These are phyloP conservation scores for Syzygium aqueum DNA, from an alignment of 345 rosid species.

Conservation along the genomic window DNA sequence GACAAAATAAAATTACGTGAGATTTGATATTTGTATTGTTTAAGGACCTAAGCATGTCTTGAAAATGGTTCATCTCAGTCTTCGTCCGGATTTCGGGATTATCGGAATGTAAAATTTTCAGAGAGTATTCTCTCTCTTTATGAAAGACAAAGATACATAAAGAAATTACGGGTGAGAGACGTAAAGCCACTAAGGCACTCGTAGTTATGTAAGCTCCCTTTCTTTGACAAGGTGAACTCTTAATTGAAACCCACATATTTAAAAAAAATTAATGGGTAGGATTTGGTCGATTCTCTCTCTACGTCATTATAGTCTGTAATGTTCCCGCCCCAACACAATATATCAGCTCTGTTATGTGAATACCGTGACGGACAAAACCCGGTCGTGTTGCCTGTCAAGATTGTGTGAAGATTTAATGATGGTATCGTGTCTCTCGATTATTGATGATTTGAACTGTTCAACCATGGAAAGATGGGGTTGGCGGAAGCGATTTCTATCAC, in stretches of 20 bases:
- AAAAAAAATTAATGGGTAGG: background rate
- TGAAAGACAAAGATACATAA: rapidly evolving
- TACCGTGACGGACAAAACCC: background rate
- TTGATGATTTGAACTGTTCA: background rate
- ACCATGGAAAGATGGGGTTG: background rate
- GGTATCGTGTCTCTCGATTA: background rate
- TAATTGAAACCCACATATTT: no score
- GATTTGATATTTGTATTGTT: background rate
- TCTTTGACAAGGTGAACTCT: no score
- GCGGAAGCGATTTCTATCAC: background rate
- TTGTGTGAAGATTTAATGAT: background rate
- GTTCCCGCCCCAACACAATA: background rate
- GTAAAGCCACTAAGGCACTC: no score
- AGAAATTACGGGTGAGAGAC: no score
- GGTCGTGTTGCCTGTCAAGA: background rate
- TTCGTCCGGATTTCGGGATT: no score
- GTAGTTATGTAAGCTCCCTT: no score
- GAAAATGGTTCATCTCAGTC: no score
- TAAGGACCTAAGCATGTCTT: no score
- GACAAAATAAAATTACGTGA: no score
- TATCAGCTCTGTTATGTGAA: background rate
- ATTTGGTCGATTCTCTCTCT: background rate
- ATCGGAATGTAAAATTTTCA: no score
- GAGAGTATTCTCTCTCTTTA: no score
- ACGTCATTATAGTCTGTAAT: background rate